phyloP scores from a whole-genome alignment of 2,329 filamentous ascomycete genomes.

The Clarireedia paspali region DNA sequence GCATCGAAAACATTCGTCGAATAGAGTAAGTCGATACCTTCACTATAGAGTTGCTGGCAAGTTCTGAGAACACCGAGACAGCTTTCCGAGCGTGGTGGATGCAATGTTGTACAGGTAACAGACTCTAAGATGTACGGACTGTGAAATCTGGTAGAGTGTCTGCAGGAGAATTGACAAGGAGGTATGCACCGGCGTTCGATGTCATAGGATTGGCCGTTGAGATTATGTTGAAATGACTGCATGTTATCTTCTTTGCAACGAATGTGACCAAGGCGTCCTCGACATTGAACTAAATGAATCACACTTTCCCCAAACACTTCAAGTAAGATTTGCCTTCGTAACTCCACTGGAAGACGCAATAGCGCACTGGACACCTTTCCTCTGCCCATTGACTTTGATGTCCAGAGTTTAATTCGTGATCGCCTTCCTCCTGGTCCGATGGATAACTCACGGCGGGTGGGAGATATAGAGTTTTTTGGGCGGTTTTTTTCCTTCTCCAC shows the following conservation, averaged over 20 bases:
- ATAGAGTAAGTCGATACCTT: not conserved
- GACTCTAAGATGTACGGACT: not conserved
- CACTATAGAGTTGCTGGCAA: not conserved
- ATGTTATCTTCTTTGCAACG: not conserved
- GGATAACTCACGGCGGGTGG: not conserved
- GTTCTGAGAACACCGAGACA: not conserved
- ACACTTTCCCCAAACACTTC: not conserved
- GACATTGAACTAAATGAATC: not conserved
- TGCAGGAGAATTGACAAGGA: not conserved
- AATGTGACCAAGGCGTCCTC: not conserved
- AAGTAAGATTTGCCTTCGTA: not conserved
- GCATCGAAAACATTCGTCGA: not conserved
- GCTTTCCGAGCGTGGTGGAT: not conserved
- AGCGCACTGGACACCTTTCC: not conserved
- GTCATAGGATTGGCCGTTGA: not conserved
- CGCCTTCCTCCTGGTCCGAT: not conserved
- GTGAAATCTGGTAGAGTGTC: not conserved
- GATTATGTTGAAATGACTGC: not conserved
- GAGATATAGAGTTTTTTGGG: not conserved
- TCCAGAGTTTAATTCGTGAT: not conserved
- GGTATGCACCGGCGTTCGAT: not conserved
- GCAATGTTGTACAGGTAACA: not conserved
- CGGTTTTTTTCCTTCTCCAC: not conserved
- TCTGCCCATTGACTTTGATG: not conserved
- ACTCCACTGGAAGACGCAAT: not conserved